These are phyloP conservation scores for Colletotrichum gloeosporioides DNA, from an alignment of 2,329 filamentous ascomycete species.

Conservation along the genomic window DNA sequence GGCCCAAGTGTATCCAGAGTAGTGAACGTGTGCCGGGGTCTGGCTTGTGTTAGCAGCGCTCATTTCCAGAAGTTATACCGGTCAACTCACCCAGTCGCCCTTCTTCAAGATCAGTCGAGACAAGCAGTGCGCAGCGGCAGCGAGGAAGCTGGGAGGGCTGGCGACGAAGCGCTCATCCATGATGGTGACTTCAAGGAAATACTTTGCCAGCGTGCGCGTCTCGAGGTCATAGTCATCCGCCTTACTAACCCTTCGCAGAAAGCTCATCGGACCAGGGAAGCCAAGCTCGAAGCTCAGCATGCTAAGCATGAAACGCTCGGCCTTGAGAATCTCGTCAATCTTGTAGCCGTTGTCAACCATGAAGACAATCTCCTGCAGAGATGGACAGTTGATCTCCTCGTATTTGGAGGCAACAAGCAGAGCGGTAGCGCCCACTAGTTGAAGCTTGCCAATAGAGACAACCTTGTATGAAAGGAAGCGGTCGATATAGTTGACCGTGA, in stretches of 20 bases:
- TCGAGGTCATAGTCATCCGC: conserved; percentile 97
- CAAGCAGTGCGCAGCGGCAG: conserved; percentile 91
- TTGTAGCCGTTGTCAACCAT: conserved; percentile 96
- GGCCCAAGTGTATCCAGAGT: conserved; percentile 88
- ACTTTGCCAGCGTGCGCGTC: conserved; percentile 94
- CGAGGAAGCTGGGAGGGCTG: conserved; percentile 86
- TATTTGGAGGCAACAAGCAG: conserved; percentile 97
- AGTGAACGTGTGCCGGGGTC: conserved; percentile 85
- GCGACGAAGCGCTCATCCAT: conserved; percentile 99
- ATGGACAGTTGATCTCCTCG: conserved; percentile 98
- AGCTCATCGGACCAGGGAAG: conserved; percentile 99
- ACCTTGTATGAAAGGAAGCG: conserved; percentile 95
- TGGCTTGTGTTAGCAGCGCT: conserved; percentile 47
- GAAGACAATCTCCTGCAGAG: conserved; percentile 93
- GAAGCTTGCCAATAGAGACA: conserved; percentile 91
- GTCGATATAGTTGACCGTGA: conserved; percentile 96
- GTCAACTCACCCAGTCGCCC: conserved; percentile 84
- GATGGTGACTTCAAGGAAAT: conserved; percentile 94
- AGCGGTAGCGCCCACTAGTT: conserved; percentile 94
- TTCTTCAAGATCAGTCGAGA: conserved; percentile 88
- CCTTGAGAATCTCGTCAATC: conserved; percentile 92
- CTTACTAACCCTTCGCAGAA: conserved; percentile 95
- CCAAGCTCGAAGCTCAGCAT: conserved; percentile 96
- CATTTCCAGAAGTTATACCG: background rate
- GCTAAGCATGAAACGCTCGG: conserved; percentile 96